These are phyloP conservation scores for Trypanosoma congolense DNA, from an alignment of 208 protist genomes.

Conservation along the genomic window DNA sequence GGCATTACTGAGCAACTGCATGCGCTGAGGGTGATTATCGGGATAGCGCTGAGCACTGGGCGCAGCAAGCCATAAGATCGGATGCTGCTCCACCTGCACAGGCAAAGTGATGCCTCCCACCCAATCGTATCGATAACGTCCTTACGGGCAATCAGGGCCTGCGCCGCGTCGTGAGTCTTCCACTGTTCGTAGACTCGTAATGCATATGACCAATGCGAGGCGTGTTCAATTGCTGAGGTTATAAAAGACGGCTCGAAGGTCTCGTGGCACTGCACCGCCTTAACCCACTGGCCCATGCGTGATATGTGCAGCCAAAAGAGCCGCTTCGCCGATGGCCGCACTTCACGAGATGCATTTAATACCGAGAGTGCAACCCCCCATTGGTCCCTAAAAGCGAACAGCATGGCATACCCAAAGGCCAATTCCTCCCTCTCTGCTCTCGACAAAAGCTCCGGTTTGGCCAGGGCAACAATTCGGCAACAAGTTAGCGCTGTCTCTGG, in stretches of 20 bases:
- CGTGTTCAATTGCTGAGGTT: constrained; percentile 17
- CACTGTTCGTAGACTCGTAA: constrained; percentile 21
- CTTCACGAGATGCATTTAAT: constrained; percentile 26
- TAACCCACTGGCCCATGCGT: constrained; percentile 12
- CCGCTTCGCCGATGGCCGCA: constrained; percentile 48
- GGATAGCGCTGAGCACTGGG: constrained; percentile 34
- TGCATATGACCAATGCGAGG: constrained; percentile 33
- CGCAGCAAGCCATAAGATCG: constrained; percentile 42
- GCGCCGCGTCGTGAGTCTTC: constrained; percentile 9
- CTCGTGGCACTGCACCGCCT: constrained; percentile 1
- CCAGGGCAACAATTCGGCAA: constrained; percentile 39
- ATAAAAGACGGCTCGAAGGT: constrained; percentile 15
- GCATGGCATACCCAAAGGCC: constrained; percentile 31
- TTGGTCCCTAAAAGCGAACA: constrained; percentile 31
- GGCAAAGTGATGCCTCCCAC: constrained; percentile 22
- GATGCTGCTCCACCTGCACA: constrained; percentile 22
- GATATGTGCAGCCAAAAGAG: constrained; percentile 16
- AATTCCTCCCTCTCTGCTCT: constrained; percentile 35
- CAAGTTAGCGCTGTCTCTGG: constrained; percentile 46
- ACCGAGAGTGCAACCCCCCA: constrained; percentile 47
- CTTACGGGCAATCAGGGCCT: constrained; percentile 11
- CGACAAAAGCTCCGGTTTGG: constrained; percentile 20
- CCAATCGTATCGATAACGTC: constrained; percentile 11
- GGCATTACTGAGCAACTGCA: constrained; percentile 24
- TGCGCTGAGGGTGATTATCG: constrained; percentile 14